phyloP scores from a whole-genome alignment of 371 early-diverging fungal species.

The Mucor circinelloides region DNA sequence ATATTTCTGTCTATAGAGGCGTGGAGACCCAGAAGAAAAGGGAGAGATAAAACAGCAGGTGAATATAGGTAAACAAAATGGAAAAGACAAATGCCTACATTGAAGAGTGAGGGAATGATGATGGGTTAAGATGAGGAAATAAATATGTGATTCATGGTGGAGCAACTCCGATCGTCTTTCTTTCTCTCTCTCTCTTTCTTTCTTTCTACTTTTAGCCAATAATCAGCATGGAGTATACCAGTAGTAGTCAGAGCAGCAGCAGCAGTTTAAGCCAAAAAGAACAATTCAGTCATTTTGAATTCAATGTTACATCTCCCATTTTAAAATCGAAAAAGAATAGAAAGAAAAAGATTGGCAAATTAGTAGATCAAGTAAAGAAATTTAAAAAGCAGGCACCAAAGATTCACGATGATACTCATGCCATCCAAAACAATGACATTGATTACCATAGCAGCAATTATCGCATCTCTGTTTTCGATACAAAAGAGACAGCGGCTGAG shows the following conservation, averaged over 20 bases:
- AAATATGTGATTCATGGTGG: background rate
- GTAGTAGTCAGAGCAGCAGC: background rate
- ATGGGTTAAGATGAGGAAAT: background rate
- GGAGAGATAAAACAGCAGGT: background rate
- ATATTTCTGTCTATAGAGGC: background rate
- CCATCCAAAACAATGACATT: background rate
- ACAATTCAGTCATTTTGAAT: background rate
- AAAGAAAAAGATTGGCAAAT: background rate
- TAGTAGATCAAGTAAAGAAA: constrained; percentile 16
- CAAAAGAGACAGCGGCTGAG: background rate
- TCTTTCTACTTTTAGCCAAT: background rate
- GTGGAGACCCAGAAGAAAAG: background rate
- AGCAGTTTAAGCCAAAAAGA: background rate
- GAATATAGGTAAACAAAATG: background rate
- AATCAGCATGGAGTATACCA: background rate
- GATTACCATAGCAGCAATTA: background rate
- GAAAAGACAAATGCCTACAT: background rate
- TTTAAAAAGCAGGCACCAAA: constrained; percentile 9
- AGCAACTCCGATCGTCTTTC: background rate
- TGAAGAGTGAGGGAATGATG: background rate
- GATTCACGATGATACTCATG: background rate
- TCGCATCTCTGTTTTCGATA: background rate
- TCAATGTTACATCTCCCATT: background rate
- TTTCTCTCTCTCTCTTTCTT: background rate
- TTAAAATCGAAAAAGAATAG: background rate